Evolutionary conservation across 2,329 filamentous ascomycete species (phyloP).

Genomic region (Trichoderma sp.): DNA sequence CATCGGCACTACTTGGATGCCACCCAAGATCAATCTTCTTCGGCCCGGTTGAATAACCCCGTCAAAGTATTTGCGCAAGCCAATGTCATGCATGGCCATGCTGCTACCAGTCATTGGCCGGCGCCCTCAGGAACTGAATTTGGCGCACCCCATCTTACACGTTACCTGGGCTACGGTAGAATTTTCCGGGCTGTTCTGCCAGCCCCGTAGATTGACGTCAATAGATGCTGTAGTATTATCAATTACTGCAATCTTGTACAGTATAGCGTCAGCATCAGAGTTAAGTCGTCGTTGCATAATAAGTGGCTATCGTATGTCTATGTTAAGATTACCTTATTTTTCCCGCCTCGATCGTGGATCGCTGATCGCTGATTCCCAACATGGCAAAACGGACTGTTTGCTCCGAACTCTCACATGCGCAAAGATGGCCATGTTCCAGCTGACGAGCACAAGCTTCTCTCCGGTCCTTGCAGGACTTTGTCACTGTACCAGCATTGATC

Average conservation of each 20-base stretch:
- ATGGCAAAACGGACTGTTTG: constrained; percentile 8
- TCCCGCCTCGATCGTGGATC: neutral
- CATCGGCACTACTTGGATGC: neutral
- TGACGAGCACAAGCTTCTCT: neutral
- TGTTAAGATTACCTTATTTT: neutral
- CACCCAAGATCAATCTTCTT: neutral
- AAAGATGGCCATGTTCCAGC: neutral
- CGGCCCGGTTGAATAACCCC: neutral
- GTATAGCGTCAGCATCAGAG: neutral
- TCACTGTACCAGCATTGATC: neutral
- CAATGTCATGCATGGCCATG: constrained; percentile 7
- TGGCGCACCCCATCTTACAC: neutral
- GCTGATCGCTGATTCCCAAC: neutral
- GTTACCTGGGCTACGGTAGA: neutral
- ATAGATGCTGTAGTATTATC: neutral
- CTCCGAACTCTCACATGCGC: constrained; percentile 3
- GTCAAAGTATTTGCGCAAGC: neutral
- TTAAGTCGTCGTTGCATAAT: neutral
- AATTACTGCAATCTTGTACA: neutral
- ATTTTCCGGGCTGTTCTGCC: neutral
- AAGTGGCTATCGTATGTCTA: neutral
- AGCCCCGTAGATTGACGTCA: constrained; percentile 2
- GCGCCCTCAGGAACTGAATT: constrained; percentile 2
- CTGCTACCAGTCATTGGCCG: constrained; percentile 28
- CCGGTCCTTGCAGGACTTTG: neutral